Base-by-base conservation (phyloP, 2,329 filamentous ascomycete species). In the Hymenoscyphus scutula region DNA sequence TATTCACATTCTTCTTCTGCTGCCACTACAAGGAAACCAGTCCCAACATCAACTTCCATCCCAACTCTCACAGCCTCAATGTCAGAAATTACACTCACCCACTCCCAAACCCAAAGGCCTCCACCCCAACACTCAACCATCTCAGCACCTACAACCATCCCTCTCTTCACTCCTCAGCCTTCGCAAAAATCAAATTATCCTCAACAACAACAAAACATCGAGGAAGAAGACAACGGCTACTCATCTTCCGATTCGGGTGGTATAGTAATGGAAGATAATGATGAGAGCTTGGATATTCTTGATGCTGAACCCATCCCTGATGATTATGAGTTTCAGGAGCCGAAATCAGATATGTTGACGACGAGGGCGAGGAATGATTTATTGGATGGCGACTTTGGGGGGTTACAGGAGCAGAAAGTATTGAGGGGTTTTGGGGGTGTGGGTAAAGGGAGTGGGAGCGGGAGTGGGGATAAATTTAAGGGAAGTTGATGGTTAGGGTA, bases 191-290 rank as follows among this genome's bases (percentile, higher is more conserved):
- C 48, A 3, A 11, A 11, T 27, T 19, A 53, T 17, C 15, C 48
- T 53, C 48, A 25, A 2, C 29, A 48, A 17, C 34, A 37, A 37
- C 34, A 37, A 15, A 15, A 5, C 3, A 17, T 8, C 2, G 19
- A 3, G 4, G 29, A 64, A 15, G 58, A 63, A 32, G 45, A 51
- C 29, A 34, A 56, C 23, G 25, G 30, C 54, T 56, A 32, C 17
- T 56, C 54, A n/a, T 56, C 30, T 41, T 32, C 45, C 23, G 27
- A 41, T 54, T 61, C 56, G 5, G 53, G 56, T 19, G 63, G 61
- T 3, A 64, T 64, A 5, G 30, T 56, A 54, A 62, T 66, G 60
- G 29, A 58, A 8, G 64, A 66, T 17, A 59, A 64, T 25, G 54
- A 56, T 25, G 29, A 32, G 10, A 3, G 10, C 15, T 30, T 56